These are phyloP conservation scores for Peziza echinospora DNA, from an alignment of 495 filamentous ascomycete species.

Conservation along the genomic window DNA sequence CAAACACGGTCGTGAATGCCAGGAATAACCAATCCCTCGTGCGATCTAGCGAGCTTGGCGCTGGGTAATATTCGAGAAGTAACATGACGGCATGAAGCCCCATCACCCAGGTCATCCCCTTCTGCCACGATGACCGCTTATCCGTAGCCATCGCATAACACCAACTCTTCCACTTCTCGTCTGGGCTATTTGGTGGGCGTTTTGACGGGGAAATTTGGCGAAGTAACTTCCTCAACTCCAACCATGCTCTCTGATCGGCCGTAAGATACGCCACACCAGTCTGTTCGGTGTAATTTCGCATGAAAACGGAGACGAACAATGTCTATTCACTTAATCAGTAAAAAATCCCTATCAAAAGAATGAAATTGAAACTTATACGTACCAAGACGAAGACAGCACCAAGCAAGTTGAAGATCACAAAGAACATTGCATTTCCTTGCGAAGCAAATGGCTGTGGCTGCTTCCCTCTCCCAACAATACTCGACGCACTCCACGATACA, in stretches of 20 bases:
- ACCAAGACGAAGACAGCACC: slow-evolving; percentile 84
- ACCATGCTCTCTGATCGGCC: slow-evolving; percentile 89
- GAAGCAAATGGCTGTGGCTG: slow-evolving; percentile 47
- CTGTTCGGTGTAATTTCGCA: slow-evolving; percentile 98
- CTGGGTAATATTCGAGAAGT: slow-evolving; percentile 65
- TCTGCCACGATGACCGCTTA: slow-evolving; percentile 86
- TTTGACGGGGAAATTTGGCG: slow-evolving; percentile 88
- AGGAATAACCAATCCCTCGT: slow-evolving; percentile 62
- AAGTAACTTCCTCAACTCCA: slow-evolving; percentile 81
- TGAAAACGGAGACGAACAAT: slow-evolving; percentile 96
- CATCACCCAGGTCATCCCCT: slow-evolving; percentile 52
- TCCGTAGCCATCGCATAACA: slow-evolving; percentile 85
- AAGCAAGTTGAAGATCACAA: slow-evolving; percentile 88
- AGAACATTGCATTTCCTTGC: slow-evolving; percentile 79
- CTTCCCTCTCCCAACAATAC: slow-evolving; percentile 49
- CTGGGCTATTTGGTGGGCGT: slow-evolving; percentile 50
- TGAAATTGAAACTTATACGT: slow-evolving; percentile 3
- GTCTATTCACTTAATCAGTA: too few species aligned
- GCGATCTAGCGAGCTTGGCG: slow-evolving; percentile 39
- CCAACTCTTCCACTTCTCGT: slow-evolving; percentile 65
- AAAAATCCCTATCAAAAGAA: too few species aligned
- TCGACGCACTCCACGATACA: slow-evolving; percentile 64
- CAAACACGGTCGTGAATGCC: slow-evolving; percentile 63
- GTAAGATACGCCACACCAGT: slow-evolving; percentile 94
- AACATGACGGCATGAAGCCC: slow-evolving; percentile 66